Percentiles rank a stretch among this genome's conserved stretches.
Evolutionary conservation across 1,139 yeast genomes (phyloP).

Genomic region (Candida smagusa): DNA sequence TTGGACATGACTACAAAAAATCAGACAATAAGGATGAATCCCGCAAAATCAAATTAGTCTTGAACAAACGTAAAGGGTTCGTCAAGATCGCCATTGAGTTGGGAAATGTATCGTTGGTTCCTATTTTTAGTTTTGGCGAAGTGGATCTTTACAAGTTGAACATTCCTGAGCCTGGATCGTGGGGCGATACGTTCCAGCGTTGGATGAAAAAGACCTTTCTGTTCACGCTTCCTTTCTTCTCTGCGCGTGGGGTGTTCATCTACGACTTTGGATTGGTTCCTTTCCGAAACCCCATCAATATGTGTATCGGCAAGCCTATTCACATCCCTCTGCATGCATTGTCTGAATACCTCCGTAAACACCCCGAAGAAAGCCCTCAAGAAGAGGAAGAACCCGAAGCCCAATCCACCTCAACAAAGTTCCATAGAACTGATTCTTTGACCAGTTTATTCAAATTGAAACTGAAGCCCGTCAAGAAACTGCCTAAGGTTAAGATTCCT

Average conservation of each 20-base stretch:
- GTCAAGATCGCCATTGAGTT: slow-evolving; percentile 79
- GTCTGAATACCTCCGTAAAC: slow-evolving; percentile 27
- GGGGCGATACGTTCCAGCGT: slow-evolving; percentile 55
- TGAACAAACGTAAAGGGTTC: slow-evolving; percentile 82
- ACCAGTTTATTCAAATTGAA: slow-evolving; percentile 22
- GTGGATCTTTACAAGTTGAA: slow-evolving; percentile 71
- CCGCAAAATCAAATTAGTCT: slow-evolving; percentile 47
- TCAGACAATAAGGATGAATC: slow-evolving; percentile 2
- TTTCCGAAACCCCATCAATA: slow-evolving; percentile 72
- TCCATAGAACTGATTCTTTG: slow-evolving; percentile 16
- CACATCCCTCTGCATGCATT: slow-evolving; percentile 52
- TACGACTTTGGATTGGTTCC: slow-evolving; percentile 92
- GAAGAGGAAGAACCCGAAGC: slow-evolving; percentile 9
- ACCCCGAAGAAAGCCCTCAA: slow-evolving; percentile 23
- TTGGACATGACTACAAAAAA: slow-evolving; percentile 54
- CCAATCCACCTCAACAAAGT: slow-evolving; percentile 2
- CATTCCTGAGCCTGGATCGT: slow-evolving; percentile 52
- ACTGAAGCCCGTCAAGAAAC: slow-evolving; percentile 11
- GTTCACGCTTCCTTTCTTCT: slow-evolving; percentile 86
- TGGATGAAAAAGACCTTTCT: slow-evolving; percentile 71
- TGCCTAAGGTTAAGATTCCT: slow-evolving; percentile 30
- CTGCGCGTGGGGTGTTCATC: slow-evolving; percentile 90
- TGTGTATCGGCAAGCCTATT: slow-evolving; percentile 82
- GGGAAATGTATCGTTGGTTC: slow-evolving; percentile 78
- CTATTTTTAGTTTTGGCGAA: slow-evolving; percentile 91